phyloP scores from a whole-genome alignment of 2,329 filamentous ascomycete species.

The Emmonsia crescens region DNA sequence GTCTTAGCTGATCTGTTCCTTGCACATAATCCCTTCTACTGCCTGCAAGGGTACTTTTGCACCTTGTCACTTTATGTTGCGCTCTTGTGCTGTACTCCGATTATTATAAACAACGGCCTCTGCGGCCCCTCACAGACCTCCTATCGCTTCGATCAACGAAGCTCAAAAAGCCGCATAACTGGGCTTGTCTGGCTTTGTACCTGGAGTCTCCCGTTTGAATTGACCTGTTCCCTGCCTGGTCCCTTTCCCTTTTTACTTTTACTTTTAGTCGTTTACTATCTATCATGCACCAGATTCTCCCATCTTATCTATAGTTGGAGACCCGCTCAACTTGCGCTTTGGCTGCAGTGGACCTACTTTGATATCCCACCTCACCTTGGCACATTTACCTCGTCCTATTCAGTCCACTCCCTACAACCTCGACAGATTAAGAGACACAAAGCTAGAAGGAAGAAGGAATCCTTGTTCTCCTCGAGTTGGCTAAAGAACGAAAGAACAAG shows the following conservation, averaged over 20 bases:
- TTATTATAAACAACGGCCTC: constrained; percentile 6
- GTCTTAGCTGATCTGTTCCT: constrained; percentile 4
- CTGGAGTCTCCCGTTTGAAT: not conserved
- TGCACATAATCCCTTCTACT: not conserved
- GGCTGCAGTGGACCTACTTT: not conserved
- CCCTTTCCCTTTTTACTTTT: not conserved
- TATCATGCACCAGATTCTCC: not conserved
- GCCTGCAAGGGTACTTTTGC: constrained; percentile 1
- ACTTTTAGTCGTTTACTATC: no score
- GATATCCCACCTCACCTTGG: not conserved
- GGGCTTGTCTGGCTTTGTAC: not conserved
- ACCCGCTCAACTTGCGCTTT: constrained; percentile 1
- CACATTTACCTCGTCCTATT: not conserved
- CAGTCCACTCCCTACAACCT: not conserved
- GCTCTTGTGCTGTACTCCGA: not conserved
- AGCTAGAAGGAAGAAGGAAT: not conserved
- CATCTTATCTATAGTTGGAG: constrained; percentile 2
- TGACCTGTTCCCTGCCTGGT: not conserved
- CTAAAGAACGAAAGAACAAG: not conserved
- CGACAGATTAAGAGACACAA: not conserved
- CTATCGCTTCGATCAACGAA: constrained; percentile 1
- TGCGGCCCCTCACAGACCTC: constrained; percentile 5
- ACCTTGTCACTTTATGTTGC: constrained; percentile 3
- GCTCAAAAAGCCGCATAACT: constrained; percentile 1
- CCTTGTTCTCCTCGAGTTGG: not conserved